Evolutionary conservation across 2,329 filamentous ascomycete species (phyloP), one percentile per base, ranked within the genome.

Genomic region (Alternaria arborescens): DNA sequence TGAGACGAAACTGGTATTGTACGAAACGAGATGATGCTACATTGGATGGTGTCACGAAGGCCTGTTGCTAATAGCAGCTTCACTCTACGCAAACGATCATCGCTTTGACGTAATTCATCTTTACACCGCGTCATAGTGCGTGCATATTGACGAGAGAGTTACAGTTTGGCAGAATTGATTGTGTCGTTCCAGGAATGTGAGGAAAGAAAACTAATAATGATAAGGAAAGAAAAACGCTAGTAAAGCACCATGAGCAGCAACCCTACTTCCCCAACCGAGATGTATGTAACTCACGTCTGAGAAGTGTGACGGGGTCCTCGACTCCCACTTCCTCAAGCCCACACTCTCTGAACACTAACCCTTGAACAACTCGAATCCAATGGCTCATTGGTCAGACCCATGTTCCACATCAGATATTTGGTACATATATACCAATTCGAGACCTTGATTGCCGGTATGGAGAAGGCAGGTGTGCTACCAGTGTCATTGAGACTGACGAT

Each of bases 291-390:
- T 20, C 38, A 40, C n/a, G n/a, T 40, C 38, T 20, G 38, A 41
- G 38, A 22, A 41, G 12, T 7, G 8, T 22, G 18, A 14, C 38
- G 11, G 14, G 5, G 8, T 16, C 1, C 8, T 11, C 18, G 22
- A 16, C n/a, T 8, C 30, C 8, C 14, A n/a, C 20, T n/a, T 48
- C 18, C 54, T 60, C 57, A 67, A 10, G 65, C 55, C 53, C 64
- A 73, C 2, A 71, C 68, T 28, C 79, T 73, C 56, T 68, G 52
- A 8, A 83, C 78, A 30, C 77, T 67, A 8, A 81, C 80, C 66
- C 77, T 77, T 52, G 72, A 61, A 64, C 82, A 83, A 16, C 68
- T 80, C 14, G 81, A 80, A 64, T 83, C 82, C 69, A 82, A 72
- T 22, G 81, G 79, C 58, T 68, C 57, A 7, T 58, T 71, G 6